Evolutionary conservation across 306 rosid species (phyloP).

Genomic region (Cercis canadensis): DNA sequence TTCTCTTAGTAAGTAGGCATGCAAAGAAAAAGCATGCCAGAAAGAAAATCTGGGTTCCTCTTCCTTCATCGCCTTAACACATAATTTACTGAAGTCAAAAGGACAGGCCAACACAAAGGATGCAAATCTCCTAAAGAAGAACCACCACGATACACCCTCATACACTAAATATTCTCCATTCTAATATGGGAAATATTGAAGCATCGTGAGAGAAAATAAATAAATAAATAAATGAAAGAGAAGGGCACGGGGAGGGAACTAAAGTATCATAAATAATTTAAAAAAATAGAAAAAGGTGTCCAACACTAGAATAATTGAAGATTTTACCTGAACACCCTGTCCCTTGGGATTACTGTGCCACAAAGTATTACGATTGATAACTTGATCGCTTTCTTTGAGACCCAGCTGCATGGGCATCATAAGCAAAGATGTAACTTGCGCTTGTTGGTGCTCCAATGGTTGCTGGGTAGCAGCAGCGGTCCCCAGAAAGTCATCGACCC

Average conservation of each 20-base stretch:
- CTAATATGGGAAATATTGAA: too few species aligned
- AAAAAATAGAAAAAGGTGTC: not conserved
- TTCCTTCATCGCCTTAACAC: not conserved
- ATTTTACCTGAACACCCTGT: slow-evolving; percentile 31
- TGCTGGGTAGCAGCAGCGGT: slow-evolving; percentile 32
- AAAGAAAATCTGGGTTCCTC: not conserved
- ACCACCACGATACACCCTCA: not conserved
- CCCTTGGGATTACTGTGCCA: slow-evolving; percentile 43
- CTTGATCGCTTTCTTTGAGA: slow-evolving; percentile 33
- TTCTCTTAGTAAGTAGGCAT: not conserved
- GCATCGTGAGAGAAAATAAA: not conserved
- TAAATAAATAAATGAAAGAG: too few species aligned
- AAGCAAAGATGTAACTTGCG: slow-evolving; percentile 44
- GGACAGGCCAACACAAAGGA: not conserved
- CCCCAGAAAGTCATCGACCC: slow-evolving; percentile 28
- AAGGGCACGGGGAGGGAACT: too few species aligned
- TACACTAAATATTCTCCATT: not conserved
- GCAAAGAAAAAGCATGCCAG: too few species aligned
- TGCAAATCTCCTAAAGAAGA: not conserved
- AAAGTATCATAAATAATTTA: not conserved
- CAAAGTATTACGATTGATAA: slow-evolving; percentile 27
- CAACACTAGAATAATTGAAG: too few species aligned
- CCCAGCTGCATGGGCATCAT: slow-evolving; percentile 43
- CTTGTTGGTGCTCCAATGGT: slow-evolving; percentile 32
- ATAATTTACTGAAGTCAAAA: not conserved